A percentile compares a stretch with the other conserved stretches of the same genome.
phyloP scores from a whole-genome alignment of 306 rosid genomes.

The barrel medic (Medicago truncatula) region MtrunA17r5.0-ANR NC_053044.1:13260001-13260500 shows the following conservation, averaged over 20 bases:
- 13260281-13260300: too few species aligned
- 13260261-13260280: too few species aligned
- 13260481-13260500: too few species aligned
- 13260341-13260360: too few species aligned
- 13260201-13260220: too few species aligned
- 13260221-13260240: too few species aligned
- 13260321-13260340: too few species aligned
- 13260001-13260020: neutral
- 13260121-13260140: neutral
- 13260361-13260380: too few species aligned
- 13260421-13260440: constrained; percentile 44
- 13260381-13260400: neutral
- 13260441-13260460: neutral
- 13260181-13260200: too few species aligned
- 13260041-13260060: constrained; percentile 31
- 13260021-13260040: neutral
- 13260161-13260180: too few species aligned
- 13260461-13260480: neutral
- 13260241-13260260: too few species aligned
- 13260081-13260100: constrained; percentile 20
- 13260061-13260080: constrained; percentile 32
- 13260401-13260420: neutral
- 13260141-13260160: neutral
- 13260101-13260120: constrained; percentile 10
- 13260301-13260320: too few species aligned